Base-by-base conservation (phyloP, 2,329 filamentous ascomycete genomes). In the Microcera coccophila region DNA sequence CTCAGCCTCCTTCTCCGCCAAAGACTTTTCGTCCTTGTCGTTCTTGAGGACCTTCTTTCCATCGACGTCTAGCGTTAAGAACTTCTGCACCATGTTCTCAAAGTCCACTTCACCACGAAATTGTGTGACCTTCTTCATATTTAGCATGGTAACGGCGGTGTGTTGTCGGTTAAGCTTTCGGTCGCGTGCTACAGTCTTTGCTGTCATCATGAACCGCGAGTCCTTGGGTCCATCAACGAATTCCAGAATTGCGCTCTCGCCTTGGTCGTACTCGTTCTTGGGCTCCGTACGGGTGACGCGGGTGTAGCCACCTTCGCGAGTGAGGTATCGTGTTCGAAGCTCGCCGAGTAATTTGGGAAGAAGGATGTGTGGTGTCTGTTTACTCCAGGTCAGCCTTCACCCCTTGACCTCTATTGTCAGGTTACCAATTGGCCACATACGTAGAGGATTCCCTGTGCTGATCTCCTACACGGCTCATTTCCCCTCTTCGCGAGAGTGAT, bases 401-500 rank as follows among this genome's bases (percentile, higher is more conserved):
- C 9, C 32, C 41, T 24, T 31, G 15, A 14, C n/a, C 28, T 44
- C n/a, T 19, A 21, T 17, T 22, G 39, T 9, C 32, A 37, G 31
- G 42, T 38, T 53, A 38, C 44, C 48, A 22, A 11, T 20, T 20
- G 37, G 32, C 26, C 20, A 72, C 85, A 44, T 81, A 96, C 93
- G 65, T 82, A 97, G 64, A 98, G 84, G 58, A 90, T 90, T 29
- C 79, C 80, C 58, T 84, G 72, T n/a, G 90, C 91, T 54, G 79
- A 80, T 62, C 82, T 76, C 64, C 80, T 78, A 47, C 84, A 85
- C 16, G 88, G 87, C 60, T 90, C 84, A 31, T 91, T 95, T 66
- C 96, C 89, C 71, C 84, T 86, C 78, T 97, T 98, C 16, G 87
- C 91, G 57, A 95, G 68, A 4, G 90, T 96, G 60, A 98, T 90